Evolutionary conservation across 805 yeast genomes (phyloP), one percentile per base, ranked within the genome.

Genomic region (Kuraishia borneana): DNA sequence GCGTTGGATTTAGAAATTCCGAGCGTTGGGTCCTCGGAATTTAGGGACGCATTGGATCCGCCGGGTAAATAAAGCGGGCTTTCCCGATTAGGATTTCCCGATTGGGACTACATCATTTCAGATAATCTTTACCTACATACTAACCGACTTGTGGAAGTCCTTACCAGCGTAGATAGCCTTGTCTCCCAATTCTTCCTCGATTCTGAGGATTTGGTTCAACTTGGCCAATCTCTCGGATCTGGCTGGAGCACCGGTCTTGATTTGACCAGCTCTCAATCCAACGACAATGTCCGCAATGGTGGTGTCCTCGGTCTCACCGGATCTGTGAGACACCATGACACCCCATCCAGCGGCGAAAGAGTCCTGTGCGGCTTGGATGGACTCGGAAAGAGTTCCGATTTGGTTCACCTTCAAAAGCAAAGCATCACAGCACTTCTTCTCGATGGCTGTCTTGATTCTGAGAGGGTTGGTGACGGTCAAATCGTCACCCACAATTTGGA

Each of bases 161-260:
- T 70, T 73, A 64, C 97, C 96, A 47, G 97, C 96, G 73, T 75
- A 89, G 63, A 88, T 58, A 47, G 96, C 96, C 76, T 87, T 85
- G 81, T 76, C 88, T 61, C 96, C 97, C 60, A 89, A 82, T 73
- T 83, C 94, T 74, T 89, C 95, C 77, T 92, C 97, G 58, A 89
- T 89, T 73, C 97, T 84, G 65, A 89, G 77, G 66, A 89, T 79
- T 77, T 89, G 96, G 88, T 89, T 89, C 66, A 82, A 79, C 75
- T 89, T 89, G 64, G 97, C 97, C 68, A 92, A 81, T 81, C 98
- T 89, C 76, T 89, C 98, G 51, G 96, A 84, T 76, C 98, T 88
- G 53, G 96, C 95, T 61, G 97, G 97, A 62, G 98, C 97, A 80
- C 98, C 98, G 52, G 96, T 84, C 88, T 89, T 89, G 70, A 89